phyloP scores from a whole-genome alignment of 2,329 filamentous ascomycete genomes.

The Fusarium sambucinum region DNA sequence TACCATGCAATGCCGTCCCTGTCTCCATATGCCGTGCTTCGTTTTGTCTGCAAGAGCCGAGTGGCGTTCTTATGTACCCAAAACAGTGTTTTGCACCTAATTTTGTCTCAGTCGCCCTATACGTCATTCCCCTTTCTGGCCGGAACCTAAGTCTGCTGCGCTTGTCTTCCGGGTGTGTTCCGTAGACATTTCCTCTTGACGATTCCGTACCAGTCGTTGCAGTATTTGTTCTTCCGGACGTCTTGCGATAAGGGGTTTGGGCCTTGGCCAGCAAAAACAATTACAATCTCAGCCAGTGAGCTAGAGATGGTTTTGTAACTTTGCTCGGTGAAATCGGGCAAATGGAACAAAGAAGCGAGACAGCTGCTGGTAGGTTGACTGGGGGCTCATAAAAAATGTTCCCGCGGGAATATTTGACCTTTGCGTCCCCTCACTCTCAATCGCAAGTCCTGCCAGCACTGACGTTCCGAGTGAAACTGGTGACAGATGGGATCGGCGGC shows the following conservation, averaged over 20 bases:
- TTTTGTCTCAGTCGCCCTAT: neutral
- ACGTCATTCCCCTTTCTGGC: constrained; percentile 4
- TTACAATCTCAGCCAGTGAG: constrained; percentile 7
- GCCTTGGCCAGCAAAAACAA: neutral
- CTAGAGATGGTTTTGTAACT: neutral
- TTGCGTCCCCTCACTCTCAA: neutral
- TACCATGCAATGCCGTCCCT: neutral
- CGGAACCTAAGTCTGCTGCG: neutral
- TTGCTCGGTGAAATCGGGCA: neutral
- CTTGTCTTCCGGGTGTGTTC: neutral
- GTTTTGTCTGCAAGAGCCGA: constrained; percentile 10
- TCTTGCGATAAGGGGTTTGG: neutral
- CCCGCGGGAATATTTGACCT: neutral
- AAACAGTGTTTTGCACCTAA: constrained; percentile 6
- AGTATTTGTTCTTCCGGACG: constrained; percentile 1
- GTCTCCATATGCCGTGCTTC: constrained; percentile 3
- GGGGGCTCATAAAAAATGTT: neutral
- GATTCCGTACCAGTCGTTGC: neutral
- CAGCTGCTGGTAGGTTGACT: neutral
- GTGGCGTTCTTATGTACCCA: constrained; percentile 20
- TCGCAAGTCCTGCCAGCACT: constrained; percentile 6
- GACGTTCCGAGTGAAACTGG: constrained; percentile 11
- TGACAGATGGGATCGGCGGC: constrained; percentile 20
- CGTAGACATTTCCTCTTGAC: neutral
- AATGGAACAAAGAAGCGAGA: constrained; percentile 1